Evolutionary conservation across 192 early-diverging fungal species (phyloP).

Genomic region (Entomortierella beljakovae): DNA sequence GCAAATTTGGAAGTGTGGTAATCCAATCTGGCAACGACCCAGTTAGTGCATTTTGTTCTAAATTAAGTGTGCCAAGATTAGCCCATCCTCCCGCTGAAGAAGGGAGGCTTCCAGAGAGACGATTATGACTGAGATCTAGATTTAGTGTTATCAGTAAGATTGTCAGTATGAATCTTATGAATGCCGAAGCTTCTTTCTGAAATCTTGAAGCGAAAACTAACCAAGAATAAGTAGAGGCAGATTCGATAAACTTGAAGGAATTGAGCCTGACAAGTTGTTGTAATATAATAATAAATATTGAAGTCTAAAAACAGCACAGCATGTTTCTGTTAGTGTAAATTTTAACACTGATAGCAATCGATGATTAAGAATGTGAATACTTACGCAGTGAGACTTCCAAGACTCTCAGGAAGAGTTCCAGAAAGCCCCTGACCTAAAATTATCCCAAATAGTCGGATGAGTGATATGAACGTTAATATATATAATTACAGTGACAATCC

Average conservation of each 20-base stretch:
- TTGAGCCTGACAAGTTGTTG: constrained; percentile 37
- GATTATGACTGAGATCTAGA: constrained; percentile 44
- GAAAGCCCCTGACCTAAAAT: constrained; percentile 49
- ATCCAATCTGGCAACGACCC: constrained; percentile 36
- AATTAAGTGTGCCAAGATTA: constrained; percentile 24
- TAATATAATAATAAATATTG: constrained; percentile 41
- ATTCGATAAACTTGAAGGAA: constrained; percentile 27
- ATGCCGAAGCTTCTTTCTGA: neutral
- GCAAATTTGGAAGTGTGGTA: constrained; percentile 33
- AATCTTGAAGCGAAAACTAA: neutral
- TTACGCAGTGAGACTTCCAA: constrained; percentile 24
- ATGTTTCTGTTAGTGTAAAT: neutral
- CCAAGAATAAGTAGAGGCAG: constrained; percentile 30
- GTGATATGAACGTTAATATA: too few relatives aligned
- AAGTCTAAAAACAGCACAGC: constrained; percentile 6
- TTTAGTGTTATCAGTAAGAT: neutral
- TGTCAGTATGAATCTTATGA: neutral
- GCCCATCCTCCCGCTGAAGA: constrained; percentile 25
- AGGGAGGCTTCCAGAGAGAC: constrained; percentile 26
- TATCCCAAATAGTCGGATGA: too few relatives aligned
- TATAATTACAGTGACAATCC: too few relatives aligned
- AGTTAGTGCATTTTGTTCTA: constrained; percentile 26
- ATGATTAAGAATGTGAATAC: neutral
- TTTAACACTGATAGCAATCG: too few relatives aligned
- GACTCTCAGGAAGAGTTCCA: constrained; percentile 29